These are phyloP conservation scores for Aspergillus bridgeri DNA, from an alignment of 495 filamentous ascomycete species.

Conservation along the genomic window DNA sequence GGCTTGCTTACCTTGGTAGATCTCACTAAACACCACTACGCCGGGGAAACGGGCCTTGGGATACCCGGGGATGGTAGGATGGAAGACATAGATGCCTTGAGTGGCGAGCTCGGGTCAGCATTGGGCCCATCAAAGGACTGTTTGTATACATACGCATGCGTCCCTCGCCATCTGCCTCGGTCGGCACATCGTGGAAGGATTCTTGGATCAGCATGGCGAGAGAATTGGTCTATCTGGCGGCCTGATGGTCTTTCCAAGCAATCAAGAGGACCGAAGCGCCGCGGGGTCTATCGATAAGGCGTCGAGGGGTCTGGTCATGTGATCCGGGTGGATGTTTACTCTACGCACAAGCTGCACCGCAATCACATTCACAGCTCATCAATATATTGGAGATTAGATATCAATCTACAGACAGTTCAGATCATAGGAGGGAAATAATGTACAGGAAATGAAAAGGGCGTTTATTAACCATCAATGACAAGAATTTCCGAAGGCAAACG, in stretches of 20 bases:
- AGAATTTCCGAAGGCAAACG: not conserved
- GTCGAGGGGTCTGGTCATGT: conserved; percentile 12
- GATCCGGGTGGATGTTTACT: not conserved
- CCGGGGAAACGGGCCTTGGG: conserved; percentile 88
- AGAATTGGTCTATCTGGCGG: not conserved
- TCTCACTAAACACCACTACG: conserved; percentile 89
- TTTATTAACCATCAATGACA: not conserved
- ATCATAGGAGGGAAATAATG: conserved; percentile 10
- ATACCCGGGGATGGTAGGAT: conserved; percentile 78
- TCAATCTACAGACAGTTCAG: not conserved
- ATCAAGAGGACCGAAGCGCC: not conserved
- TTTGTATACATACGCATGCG: conserved; percentile 53
- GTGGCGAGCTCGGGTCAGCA: not conserved
- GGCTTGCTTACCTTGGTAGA: conserved; percentile 75
- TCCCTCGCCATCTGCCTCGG: conserved; percentile 57
- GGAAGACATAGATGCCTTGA: conserved; percentile 82
- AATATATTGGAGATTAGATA: conserved; percentile 3
- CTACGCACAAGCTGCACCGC: not conserved
- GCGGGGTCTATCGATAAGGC: conserved; percentile 4
- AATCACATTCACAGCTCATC: not conserved
- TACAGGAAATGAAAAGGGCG: conserved; percentile 15
- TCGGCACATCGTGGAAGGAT: conserved; percentile 62
- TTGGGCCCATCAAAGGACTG: not conserved
- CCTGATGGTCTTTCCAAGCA: not conserved
- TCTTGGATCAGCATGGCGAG: conserved; percentile 65